phyloP scores from a whole-genome alignment of 306 rosid genomes.

The Cotoneaster glaucophyllus region DNA sequence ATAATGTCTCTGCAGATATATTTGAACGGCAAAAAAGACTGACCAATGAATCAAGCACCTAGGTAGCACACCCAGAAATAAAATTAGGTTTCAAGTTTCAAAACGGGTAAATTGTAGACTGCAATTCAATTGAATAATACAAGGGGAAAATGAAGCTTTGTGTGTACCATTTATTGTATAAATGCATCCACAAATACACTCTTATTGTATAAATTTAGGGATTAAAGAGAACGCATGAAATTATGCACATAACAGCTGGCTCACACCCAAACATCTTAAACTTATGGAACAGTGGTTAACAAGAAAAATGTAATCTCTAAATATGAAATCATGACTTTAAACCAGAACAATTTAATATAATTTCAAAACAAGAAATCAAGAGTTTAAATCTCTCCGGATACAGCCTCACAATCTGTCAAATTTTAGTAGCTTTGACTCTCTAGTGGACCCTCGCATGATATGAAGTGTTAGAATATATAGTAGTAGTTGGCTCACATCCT shows the following conservation, averaged over 20 bases:
- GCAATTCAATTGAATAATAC: background rate
- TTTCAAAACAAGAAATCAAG: background rate
- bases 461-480: background rate
- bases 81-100: slow-evolving; percentile 1
- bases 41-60: slow-evolving; percentile 91
- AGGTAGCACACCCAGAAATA: slow-evolving; percentile 14
- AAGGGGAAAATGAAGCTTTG: background rate
- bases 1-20: slow-evolving; percentile 77
- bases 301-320: background rate
- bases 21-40: slow-evolving; percentile 76
- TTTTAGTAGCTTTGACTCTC: background rate
- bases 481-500: background rate
- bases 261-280: background rate
- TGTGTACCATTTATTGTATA: background rate
- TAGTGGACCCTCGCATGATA: background rate
- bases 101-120: slow-evolving; percentile 9
- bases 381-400: background rate
- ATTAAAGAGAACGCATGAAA: background rate
- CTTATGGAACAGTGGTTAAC: background rate
- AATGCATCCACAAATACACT: too few species aligned
- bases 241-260: background rate
- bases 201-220: background rate
- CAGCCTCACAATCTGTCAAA: background rate
- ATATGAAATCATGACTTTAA: background rate
- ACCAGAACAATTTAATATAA: background rate